These are phyloP conservation scores for Naegleria gruberi DNA, from an alignment of 208 protist genomes.

Conservation along the genomic window DNA sequence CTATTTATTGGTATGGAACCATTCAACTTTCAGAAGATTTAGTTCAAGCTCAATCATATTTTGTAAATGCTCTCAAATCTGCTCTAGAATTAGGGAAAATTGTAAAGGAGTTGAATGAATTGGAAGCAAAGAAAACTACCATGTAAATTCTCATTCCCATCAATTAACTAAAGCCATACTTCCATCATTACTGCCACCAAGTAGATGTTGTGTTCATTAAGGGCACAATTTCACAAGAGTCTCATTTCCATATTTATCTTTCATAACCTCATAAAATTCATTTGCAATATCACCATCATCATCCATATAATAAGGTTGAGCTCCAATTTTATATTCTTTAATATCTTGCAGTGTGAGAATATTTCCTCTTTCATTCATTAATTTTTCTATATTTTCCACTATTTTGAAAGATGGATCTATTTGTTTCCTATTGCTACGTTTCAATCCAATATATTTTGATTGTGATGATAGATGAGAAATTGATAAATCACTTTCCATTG, in stretches of 20 bases:
- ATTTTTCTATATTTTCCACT: neutral
- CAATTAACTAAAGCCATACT: too few species aligned
- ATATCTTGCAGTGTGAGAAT: neutral
- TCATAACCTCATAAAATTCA: neutral
- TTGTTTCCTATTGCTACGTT: neutral
- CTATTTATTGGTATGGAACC: neutral
- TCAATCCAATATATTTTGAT: neutral
- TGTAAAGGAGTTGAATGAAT: neutral
- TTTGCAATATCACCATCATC: neutral
- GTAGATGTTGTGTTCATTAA: neutral
- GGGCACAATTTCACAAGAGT: neutral
- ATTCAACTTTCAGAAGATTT: neutral
- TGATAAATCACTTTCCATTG: neutral
- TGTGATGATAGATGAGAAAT: neutral
- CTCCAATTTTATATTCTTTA: neutral
- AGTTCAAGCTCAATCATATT: neutral
- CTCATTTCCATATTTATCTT: neutral
- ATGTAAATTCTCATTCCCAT: too few species aligned
- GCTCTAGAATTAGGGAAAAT: neutral
- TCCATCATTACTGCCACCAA: too few species aligned
- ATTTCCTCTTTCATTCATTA: neutral
- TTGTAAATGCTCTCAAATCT: neutral
- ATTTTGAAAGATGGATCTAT: neutral
- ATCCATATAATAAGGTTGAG: neutral
- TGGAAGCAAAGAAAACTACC: neutral